Evolutionary conservation across 2,329 filamentous ascomycete species (phyloP).

Genomic region (Botrytis tulipae): DNA sequence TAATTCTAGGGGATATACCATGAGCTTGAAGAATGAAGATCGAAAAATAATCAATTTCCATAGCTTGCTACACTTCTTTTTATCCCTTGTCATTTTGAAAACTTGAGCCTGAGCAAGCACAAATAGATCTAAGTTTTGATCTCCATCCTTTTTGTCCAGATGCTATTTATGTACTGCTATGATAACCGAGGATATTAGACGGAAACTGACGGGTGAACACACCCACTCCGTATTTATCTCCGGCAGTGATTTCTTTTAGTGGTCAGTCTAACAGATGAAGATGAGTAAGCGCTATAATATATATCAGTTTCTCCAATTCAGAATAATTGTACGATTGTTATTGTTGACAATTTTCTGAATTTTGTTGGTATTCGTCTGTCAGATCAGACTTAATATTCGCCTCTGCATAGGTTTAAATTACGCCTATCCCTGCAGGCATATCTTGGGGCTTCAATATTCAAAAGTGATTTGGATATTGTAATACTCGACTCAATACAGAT

Average conservation of each 20-base stretch:
- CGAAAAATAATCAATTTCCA: neutral
- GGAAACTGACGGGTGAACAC: neutral
- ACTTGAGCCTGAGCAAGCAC: neutral
- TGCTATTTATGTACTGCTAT: neutral
- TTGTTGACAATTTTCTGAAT: neutral
- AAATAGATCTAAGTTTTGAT: neutral
- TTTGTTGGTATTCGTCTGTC: neutral
- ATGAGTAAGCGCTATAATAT: neutral
- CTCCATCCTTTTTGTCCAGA: neutral
- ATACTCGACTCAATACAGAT: neutral
- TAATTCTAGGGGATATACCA: slow-evolving; percentile 19
- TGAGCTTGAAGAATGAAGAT: slow-evolving; percentile 16
- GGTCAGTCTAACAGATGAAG: neutral
- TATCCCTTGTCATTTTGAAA: neutral
- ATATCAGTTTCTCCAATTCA: neutral
- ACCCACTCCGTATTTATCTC: neutral
- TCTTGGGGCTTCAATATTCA: neutral
- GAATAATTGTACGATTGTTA: neutral
- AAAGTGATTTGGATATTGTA: neutral
- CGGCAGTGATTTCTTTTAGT: neutral
- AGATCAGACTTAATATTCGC: neutral
- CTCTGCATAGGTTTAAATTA: neutral
- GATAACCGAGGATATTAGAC: neutral
- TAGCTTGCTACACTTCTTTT: neutral
- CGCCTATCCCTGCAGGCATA: too few relatives aligned